phyloP scores from a whole-genome alignment of 345 rosid genomes.

The thale cress (Arabidopsis thaliana) region DNA sequence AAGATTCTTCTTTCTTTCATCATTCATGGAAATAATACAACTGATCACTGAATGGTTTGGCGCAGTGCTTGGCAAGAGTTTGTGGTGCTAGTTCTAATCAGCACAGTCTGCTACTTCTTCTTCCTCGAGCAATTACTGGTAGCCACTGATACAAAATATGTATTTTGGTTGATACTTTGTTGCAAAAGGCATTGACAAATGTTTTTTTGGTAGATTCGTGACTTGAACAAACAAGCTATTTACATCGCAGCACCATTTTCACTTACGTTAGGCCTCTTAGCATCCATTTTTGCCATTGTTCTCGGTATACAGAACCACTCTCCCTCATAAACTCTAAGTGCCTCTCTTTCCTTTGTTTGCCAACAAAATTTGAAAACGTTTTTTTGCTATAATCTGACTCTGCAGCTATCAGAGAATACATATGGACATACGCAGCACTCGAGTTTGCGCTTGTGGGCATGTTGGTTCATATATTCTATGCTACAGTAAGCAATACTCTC shows the following conservation, averaged over 20 bases:
- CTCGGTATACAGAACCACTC: conserved; percentile 58
- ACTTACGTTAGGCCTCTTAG: conserved; percentile 68
- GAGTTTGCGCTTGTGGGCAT: conserved; percentile 86
- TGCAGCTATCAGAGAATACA: conserved; percentile 90
- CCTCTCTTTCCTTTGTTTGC: conserved; percentile 12
- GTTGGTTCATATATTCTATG: conserved; percentile 62
- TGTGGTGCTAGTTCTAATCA: conserved; percentile 91
- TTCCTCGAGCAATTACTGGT: conserved; percentile 96
- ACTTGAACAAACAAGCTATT: conserved; percentile 71
- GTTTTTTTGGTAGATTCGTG: conserved; percentile 57
- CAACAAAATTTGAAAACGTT: not conserved
- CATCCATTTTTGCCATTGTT: conserved; percentile 74
- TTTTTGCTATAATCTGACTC: conserved; percentile 12
- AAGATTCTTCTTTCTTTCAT: conserved; percentile 20
- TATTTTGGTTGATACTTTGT: conserved; percentile 8
- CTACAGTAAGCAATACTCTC: conserved; percentile 56
- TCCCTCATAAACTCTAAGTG: conserved; percentile 17
- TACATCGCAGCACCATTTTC: conserved; percentile 85
- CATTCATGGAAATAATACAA: conserved; percentile 17
- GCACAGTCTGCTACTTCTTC: conserved; percentile 95
- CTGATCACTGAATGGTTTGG: conserved; percentile 25
- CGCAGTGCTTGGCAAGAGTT: conserved; percentile 99
- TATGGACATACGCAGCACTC: conserved; percentile 93
- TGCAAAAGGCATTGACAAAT: not conserved
- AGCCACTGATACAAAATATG: conserved; percentile 20